These are phyloP conservation scores for Hypsizygus marmoreus DNA, from an alignment of 768 basidiomycete genomes.

Conservation along the genomic window DNA sequence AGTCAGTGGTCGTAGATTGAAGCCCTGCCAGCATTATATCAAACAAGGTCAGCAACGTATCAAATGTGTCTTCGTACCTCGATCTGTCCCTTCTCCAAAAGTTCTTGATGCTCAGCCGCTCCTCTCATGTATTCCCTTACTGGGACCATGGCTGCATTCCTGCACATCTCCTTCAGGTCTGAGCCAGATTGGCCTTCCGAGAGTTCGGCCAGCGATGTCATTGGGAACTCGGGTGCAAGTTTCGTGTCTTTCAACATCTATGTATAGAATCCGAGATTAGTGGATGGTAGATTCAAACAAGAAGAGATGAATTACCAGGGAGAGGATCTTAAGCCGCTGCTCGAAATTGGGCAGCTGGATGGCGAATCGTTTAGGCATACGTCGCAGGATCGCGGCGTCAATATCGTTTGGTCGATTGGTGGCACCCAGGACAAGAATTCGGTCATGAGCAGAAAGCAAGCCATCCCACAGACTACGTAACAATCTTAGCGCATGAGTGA, in stretches of 20 bases:
- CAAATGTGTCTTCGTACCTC: conserved; percentile 31
- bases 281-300: not conserved
- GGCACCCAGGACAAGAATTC: conserved; percentile 90
- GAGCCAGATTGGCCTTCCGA: conserved; percentile 85
- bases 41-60: not conserved
- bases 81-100: conserved; percentile 50
- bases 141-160: conserved; percentile 92
- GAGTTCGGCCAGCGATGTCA: conserved; percentile 62
- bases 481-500: not conserved
- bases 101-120: conserved; percentile 42
- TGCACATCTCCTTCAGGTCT: conserved; percentile 88
- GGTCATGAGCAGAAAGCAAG: conserved; percentile 73
- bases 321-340: conserved; percentile 84
- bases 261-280: too few species aligned
- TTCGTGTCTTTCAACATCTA: conserved; percentile 86
- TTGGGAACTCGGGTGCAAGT: conserved; percentile 60
- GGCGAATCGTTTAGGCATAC: conserved; percentile 98
- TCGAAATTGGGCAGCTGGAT: conserved; percentile 76
- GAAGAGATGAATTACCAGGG: conserved; percentile 56
- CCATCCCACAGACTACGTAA: conserved; percentile 88
- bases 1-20: conserved; percentile 71
- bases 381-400: conserved; percentile 81
- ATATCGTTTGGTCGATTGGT: conserved; percentile 96
- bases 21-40: conserved; percentile 53
- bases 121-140: conserved; percentile 80